Evolutionary conservation across 768 basidiomycete species (phyloP).

Genomic region (Suillus placidus): DNA sequence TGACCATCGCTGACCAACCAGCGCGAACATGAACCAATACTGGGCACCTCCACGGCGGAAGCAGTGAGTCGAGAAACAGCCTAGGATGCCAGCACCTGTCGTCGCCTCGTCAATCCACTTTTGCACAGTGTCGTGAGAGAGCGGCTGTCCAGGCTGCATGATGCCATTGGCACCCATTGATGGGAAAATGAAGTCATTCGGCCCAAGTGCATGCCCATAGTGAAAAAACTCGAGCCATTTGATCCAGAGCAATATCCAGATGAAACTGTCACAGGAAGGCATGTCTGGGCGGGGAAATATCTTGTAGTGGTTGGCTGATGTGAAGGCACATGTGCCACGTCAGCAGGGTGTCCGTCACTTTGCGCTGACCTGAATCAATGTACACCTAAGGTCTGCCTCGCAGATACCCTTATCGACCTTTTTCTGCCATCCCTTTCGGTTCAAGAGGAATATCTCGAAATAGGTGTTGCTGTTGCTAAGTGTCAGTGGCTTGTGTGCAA

Average conservation of each 20-base stretch:
- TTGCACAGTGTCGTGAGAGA: slow-evolving; percentile 27
- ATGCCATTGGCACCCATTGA: slow-evolving; percentile 23
- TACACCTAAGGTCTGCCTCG: slow-evolving; percentile 21
- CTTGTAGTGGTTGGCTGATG: background rate
- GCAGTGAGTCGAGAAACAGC: too few species aligned
- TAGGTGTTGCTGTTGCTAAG: slow-evolving; percentile 16
- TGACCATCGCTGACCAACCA: too few species aligned
- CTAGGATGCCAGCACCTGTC: too few species aligned
- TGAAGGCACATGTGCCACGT: too few species aligned
- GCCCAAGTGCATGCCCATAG: slow-evolving; percentile 11
- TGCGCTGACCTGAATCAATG: background rate
- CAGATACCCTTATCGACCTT: slow-evolving; percentile 29
- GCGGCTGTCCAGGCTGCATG: slow-evolving; percentile 26
- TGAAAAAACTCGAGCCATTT: slow-evolving; percentile 1
- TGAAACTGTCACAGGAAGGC: background rate
- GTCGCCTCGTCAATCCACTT: slow-evolving; percentile 13
- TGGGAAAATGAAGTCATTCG: slow-evolving; percentile 26
- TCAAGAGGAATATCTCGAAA: slow-evolving; percentile 25
- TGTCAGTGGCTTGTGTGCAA: slow-evolving; percentile 7
- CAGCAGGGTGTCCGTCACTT: background rate
- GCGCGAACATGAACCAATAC: too few species aligned
- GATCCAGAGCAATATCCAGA: slow-evolving; percentile 4
- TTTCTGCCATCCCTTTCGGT: slow-evolving; percentile 29
- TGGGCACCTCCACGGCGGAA: too few species aligned
- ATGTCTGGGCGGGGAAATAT: background rate